Evolutionary conservation across 1,284 basidiomycete species (phyloP), one percentile per base, ranked within the genome.

Genomic region (Trichosporon coremiiforme): DNA sequence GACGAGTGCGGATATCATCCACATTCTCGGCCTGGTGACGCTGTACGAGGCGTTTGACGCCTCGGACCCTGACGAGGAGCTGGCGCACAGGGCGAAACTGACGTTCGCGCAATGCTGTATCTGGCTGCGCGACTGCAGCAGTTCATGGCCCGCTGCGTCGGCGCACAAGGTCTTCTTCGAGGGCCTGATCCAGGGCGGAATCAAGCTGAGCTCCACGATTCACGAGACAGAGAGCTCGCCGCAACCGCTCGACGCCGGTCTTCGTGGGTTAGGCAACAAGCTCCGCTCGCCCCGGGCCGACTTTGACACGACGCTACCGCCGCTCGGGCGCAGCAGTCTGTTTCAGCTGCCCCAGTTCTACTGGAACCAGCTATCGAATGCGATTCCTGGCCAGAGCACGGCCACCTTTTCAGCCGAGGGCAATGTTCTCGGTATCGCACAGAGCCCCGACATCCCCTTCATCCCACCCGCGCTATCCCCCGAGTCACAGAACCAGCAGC

Each of bases 81-180:
- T 76, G 22, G 75, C 80, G 31, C 33, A 77, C 55, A 64, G 69
- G 29, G 72, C 80, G 55, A 79, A 81, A 62, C 47, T 74, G 35
- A 79, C 81, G 66, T 82, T 83, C 67, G 73, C 76, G 0, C 76
- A 79, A 66, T 83, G 81, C 70, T 83, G 81, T 66, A 71, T 75
- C 25, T 83, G 81, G 81, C 68, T 83, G 17, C 71, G 77, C 35
- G 76, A 79, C 29, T 77, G 80, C 36, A 77, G 75, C 4, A 69
- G 69, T 8, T 75, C 76, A 1, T 83, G 81, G 81, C 76, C 81
- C 0, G 75, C 79, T 0, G 80, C 81, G 5, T 79, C 77, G 0
- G 74, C 79, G 0, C 80, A 82, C 70, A 77, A 79, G 65, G 66
- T 81, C 17, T 83, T 82, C 73, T 80, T 83, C 47, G 81, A 83